A percentile compares a stretch with the other conserved stretches of the same genome.
These are phyloP conservation scores for Erigeron canadensis DNA, from an alignment of 129 eudicot species.

Conservation along the genomic window DNA sequence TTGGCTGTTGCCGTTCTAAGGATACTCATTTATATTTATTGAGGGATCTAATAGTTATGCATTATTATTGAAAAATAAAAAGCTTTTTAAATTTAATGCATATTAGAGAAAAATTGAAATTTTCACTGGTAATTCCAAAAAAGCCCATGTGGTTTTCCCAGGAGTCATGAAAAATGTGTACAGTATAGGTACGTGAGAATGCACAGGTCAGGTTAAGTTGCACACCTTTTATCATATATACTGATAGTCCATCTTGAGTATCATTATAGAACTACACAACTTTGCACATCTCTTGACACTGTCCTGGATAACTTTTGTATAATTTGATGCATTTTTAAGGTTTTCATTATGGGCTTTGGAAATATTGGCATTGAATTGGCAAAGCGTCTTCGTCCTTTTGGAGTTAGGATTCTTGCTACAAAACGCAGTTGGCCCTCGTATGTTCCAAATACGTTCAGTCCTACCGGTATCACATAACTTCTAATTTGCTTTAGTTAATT, in stretches of 20 bases:
- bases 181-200: no score
- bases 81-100: background rate
- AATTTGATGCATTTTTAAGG: constrained; percentile 42
- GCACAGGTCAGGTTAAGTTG: no score
- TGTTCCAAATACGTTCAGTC: constrained; percentile 21
- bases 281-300: no score
- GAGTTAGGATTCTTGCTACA: constrained; percentile 82
- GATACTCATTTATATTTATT: no score
- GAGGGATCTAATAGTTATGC: background rate
- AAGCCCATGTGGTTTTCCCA: background rate
- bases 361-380: constrained; percentile 84
- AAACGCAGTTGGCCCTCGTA: constrained; percentile 71
- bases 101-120: no score
- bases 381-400: constrained; percentile 84
- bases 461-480: constrained; percentile 29
- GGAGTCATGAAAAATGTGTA: no score
- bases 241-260: no score
- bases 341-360: constrained; percentile 88
- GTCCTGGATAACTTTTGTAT: no score
- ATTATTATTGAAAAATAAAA: background rate
- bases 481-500: background rate
- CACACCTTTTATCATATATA: no score
- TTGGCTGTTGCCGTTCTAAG: background rate
- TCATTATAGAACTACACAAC: no score
- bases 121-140: background rate